Evolutionary conservation across 306 rosid genomes (phyloP).

Genomic region (Gillenia trifoliata): DNA sequence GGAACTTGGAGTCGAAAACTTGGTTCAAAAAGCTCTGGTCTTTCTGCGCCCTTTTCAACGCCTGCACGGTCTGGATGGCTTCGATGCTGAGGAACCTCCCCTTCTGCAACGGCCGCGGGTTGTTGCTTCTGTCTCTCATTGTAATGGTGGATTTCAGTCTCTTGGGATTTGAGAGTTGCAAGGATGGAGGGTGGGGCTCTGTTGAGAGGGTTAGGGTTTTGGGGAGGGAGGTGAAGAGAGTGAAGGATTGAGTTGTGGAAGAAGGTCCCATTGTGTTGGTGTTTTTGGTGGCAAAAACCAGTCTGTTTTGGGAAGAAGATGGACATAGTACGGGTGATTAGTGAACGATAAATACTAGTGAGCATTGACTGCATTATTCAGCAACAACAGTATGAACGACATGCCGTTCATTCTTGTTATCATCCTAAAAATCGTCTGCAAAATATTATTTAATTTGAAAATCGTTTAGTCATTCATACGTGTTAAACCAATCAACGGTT

Average conservation of each 20-base stretch:
- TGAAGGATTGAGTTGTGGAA: neutral
- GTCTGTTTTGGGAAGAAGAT: neutral
- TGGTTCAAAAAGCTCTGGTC: constrained; percentile 13
- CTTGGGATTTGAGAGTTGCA: neutral
- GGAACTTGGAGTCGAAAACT: constrained; percentile 33
- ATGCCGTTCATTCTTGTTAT: neutral
- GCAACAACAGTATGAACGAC: neutral
- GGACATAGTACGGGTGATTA: neutral
- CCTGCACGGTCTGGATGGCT: constrained; percentile 49
- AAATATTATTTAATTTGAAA: no score
- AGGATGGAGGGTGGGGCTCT: neutral
- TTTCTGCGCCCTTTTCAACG: constrained; percentile 36
- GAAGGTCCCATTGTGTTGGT: neutral
- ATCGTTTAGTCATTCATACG: accelerated
- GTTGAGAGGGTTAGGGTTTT: neutral
- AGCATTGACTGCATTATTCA: neutral
- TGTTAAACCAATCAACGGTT: accelerated
- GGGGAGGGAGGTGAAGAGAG: constrained; percentile 1
- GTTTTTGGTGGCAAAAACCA: neutral
- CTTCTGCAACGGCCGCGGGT: constrained; percentile 45
- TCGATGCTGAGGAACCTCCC: constrained; percentile 55
- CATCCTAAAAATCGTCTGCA: accelerated
- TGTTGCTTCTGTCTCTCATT: constrained; percentile 46
- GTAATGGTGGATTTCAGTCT: constrained; percentile 19
- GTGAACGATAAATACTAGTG: neutral